Conservation (phyloP, 768 basidiomycete genomes). For the Boletus pseudopeckii region DNA sequence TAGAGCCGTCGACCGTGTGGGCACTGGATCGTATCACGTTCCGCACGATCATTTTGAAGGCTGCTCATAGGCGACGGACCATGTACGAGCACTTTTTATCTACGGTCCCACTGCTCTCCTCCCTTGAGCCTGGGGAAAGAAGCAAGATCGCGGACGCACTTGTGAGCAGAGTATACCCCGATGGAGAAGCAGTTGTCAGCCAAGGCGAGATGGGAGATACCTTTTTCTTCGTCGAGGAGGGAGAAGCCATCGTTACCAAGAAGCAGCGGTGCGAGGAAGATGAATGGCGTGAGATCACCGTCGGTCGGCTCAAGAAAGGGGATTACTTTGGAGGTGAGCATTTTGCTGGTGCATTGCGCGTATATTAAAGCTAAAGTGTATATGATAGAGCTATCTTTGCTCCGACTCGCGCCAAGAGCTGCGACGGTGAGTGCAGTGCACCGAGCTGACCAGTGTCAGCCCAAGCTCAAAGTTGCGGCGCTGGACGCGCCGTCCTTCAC, state of each 20-base stretch:
- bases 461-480: slow-evolving; percentile 88
- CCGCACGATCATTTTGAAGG: slow-evolving; percentile 94
- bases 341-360: neutral
- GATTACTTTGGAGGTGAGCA: slow-evolving; percentile 96
- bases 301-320: slow-evolving; percentile 79
- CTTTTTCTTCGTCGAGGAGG: slow-evolving; percentile 97
- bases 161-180: slow-evolving; percentile 73
- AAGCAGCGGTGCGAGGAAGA: slow-evolving; percentile 56
- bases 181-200: slow-evolving; percentile 83
- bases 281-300: slow-evolving; percentile 58
- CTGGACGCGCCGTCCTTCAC: slow-evolving; percentile 93
- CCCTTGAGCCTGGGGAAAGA: slow-evolving; percentile 81
- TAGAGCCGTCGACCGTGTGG: slow-evolving; percentile 84
- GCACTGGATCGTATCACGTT: slow-evolving; percentile 96
- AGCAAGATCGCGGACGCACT: slow-evolving; percentile 98
- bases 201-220: slow-evolving; percentile 96
- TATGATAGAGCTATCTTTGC: slow-evolving; percentile 77
- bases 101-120: slow-evolving; percentile 84
- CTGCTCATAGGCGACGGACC: slow-evolving; percentile 83
- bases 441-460: slow-evolving; percentile 39
- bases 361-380: slow-evolving; percentile 4
- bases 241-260: slow-evolving; percentile 86
- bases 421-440: slow-evolving; percentile 89
- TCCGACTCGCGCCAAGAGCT: slow-evolving; percentile 86
- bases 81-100: slow-evolving; percentile 97